Conservation (phyloP, 805 yeast genomes). For the Ogataea pignaliae region DNA sequence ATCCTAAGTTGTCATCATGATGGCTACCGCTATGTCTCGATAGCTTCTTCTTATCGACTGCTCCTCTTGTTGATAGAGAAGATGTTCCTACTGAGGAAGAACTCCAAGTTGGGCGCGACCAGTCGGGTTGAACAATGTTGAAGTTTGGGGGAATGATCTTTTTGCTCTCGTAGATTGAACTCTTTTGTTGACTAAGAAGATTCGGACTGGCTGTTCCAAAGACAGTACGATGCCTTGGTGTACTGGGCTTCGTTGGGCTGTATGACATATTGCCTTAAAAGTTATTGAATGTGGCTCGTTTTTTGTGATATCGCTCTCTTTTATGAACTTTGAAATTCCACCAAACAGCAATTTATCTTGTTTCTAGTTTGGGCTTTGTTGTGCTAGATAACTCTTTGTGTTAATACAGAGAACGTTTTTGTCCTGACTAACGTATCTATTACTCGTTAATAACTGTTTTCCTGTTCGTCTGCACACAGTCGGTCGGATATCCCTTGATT, state of each 20-base stretch:
- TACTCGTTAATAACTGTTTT: no score
- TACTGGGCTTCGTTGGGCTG: slow-evolving; percentile 10
- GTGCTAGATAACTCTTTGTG: no score
- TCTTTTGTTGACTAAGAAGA: slow-evolving; percentile 20
- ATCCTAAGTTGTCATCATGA: slow-evolving; percentile 4
- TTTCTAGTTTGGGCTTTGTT: no score
- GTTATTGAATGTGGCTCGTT: no score
- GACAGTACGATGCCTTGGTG: slow-evolving; percentile 27
- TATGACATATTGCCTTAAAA: slow-evolving; percentile 1
- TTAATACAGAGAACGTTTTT: no score
- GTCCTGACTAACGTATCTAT: no score
- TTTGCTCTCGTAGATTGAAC: slow-evolving; percentile 27
- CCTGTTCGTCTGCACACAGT: no score
- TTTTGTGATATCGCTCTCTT: no score
- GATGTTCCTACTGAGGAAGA: slow-evolving; percentile 1
- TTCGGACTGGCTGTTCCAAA: slow-evolving; percentile 31
- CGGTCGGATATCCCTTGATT: no score
- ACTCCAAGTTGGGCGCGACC: slow-evolving; percentile 22
- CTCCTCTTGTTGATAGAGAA: no score
- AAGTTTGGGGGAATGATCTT: slow-evolving; percentile 31
- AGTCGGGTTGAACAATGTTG: slow-evolving; percentile 31
- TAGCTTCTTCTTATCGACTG: neutral
- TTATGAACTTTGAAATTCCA: no score
- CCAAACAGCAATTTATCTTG: no score
- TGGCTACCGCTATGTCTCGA: slow-evolving; percentile 5